Evolutionary conservation across 2,329 filamentous ascomycete genomes (phyloP).

Genomic region (Aspergillus intermedius): DNA sequence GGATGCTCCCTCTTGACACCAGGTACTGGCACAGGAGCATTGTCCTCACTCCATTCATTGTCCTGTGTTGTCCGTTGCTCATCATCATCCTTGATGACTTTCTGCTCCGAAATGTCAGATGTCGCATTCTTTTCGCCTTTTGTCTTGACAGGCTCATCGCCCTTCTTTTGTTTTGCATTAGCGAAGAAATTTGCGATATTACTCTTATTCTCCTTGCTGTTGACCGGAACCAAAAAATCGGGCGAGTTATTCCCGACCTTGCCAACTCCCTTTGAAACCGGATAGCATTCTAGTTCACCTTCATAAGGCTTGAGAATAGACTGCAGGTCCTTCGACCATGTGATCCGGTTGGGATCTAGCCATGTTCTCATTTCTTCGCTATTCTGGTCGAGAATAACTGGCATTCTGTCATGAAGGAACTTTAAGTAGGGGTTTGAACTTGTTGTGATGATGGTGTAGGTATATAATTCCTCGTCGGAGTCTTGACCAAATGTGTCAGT

Average conservation of each 20-base stretch:
- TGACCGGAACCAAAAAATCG: slow-evolving; percentile 72
- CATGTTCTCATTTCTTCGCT: slow-evolving; percentile 64
- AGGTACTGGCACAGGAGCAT: slow-evolving; percentile 44
- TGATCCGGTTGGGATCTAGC: slow-evolving; percentile 65
- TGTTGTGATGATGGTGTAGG: slow-evolving; percentile 92
- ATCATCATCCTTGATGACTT: slow-evolving; percentile 9
- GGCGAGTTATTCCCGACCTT: slow-evolving; percentile 91
- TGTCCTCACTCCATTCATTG: slow-evolving; percentile 44
- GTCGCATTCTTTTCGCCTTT: slow-evolving; percentile 15
- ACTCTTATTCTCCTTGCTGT: slow-evolving; percentile 79
- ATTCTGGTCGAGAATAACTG: slow-evolving; percentile 75
- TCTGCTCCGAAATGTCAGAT: slow-evolving; percentile 28
- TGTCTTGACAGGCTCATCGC: slow-evolving; percentile 21
- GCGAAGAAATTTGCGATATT: slow-evolving; percentile 94
- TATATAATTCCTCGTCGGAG: slow-evolving; percentile 66
- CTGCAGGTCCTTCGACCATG: slow-evolving; percentile 76
- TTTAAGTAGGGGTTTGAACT: slow-evolving; percentile 72
- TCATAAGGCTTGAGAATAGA: slow-evolving; percentile 69
- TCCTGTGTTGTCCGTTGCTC: slow-evolving; percentile 36
- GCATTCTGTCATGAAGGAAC: slow-evolving; percentile 94
- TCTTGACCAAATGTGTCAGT: slow-evolving; percentile 23
- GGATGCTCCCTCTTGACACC: slow-evolving; percentile 45
- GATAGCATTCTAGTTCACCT: slow-evolving; percentile 76
- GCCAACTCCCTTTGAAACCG: slow-evolving; percentile 80
- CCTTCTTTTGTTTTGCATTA: slow-evolving; percentile 42